Conservation (phyloP, 345 rosid species). For the Eucalyptus regnans region DNA sequence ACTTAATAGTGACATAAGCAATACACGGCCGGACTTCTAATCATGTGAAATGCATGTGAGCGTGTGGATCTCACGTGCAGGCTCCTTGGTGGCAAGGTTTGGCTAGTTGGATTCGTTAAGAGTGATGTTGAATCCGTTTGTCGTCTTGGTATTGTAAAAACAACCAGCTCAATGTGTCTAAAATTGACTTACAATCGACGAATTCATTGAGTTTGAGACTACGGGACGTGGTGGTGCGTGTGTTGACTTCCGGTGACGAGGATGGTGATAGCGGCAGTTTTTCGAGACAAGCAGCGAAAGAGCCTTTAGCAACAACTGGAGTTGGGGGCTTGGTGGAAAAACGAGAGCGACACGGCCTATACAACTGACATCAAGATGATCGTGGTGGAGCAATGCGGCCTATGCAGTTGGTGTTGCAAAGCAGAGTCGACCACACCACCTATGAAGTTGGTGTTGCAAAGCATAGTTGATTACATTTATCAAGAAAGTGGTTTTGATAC, state of each 20-base stretch:
- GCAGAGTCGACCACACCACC: accelerated
- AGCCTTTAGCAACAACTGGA: too few species aligned
- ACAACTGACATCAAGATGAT: background rate
- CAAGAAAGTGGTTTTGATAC: too few species aligned
- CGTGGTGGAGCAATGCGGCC: background rate
- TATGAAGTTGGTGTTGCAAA: too few species aligned
- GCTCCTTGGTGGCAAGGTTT: background rate
- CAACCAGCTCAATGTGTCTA: background rate
- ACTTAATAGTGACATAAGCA: background rate
- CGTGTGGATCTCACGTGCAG: background rate
- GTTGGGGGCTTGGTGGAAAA: too few species aligned
- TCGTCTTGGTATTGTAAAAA: background rate
- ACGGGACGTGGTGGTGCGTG: background rate
- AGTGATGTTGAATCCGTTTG: background rate
- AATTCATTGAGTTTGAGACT: background rate
- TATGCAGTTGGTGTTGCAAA: background rate
- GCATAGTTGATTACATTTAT: too few species aligned
- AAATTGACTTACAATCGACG: background rate
- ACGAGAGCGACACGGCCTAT: background rate
- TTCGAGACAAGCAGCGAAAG: too few species aligned
- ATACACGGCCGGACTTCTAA: background rate
- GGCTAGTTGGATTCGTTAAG: background rate
- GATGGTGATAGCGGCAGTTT: too few species aligned
- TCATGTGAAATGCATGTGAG: background rate
- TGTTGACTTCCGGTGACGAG: too few species aligned